Evolutionary conservation across 1,284 basidiomycete genomes (phyloP), one percentile per base, ranked within the genome.

Genomic region (Erythrobasidium hasegawianum): DNA sequence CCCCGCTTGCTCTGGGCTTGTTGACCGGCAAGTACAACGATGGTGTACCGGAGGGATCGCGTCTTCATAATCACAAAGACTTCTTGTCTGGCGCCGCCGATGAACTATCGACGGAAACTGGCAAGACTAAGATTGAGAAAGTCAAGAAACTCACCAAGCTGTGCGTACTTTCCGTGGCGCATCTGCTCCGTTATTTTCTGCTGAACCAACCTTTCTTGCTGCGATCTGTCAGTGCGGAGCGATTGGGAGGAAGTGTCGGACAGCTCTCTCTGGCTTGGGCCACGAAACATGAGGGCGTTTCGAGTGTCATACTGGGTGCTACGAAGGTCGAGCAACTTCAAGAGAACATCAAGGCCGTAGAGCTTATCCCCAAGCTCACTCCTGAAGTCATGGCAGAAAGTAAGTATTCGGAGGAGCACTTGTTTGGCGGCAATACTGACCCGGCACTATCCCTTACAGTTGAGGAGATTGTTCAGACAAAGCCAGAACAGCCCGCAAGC

Each of bases 251-350:
- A 70, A 83, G 79, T 40, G 81, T 84, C 64, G 79, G 83, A 27
- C 83, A 84, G 60, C 82, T 94, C 41, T 86, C 89, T 0, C 81
- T 90, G 40, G 89, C 89, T 4, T 90, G 88, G 88, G 81, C 86
- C 2, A 83, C 86, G 5, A 81, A 79, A 70, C 86, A 88, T 76
- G 82, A 84, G n/a, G 85, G 87, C 77, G 86, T 83, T 43, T 80
- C 80, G 33, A 85, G 82, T 18, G 84, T 86, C 70, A 86, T 87
- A 72, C 81, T 89, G 60, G 85, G 87, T 59, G 59, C 82, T 2
- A 81, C 81, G 20, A 82, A 80, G 71, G 75, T 75, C 9, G 72
- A 74, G 24, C 85, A 87, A 77, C 77, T 88, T 68, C 70, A 81
- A 41, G 85, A 87, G 71, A 88, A 88, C 78, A 78, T 88, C 71